phyloP scores from a whole-genome alignment of 75 land plant species.

The Cunninghamia lanceolata region DNA sequence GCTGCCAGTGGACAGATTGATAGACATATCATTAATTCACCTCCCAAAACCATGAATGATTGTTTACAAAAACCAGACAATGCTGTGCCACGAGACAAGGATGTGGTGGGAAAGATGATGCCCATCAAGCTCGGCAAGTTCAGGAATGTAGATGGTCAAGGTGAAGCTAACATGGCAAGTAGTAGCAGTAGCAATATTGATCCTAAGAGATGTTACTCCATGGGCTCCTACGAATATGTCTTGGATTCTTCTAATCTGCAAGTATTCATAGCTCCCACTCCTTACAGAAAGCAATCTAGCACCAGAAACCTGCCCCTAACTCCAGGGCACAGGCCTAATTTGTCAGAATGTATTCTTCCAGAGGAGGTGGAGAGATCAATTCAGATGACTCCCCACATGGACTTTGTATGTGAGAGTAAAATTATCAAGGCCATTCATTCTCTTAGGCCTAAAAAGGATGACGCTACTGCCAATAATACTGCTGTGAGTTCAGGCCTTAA shows the following conservation, averaged over 20 bases:
- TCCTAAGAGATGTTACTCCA: constrained; percentile 53
- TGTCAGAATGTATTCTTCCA: constrained; percentile 43
- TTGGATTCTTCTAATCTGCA: constrained; percentile 35
- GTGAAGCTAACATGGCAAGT: neutral
- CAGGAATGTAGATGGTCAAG: constrained; percentile 18
- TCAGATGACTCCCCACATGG: constrained; percentile 12
- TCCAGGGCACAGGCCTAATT: constrained; percentile 45
- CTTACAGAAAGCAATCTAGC: constrained; percentile 34
- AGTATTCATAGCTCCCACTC: constrained; percentile 60
- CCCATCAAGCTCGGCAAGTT: constrained; percentile 67
- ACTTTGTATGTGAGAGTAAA: constrained; percentile 11
- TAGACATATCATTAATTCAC: neutral
- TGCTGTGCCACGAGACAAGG: constrained; percentile 30
- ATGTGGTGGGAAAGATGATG: constrained; percentile 38
- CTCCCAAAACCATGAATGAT: neutral
- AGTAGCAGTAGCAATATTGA: constrained; percentile 23
- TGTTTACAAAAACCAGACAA: constrained; percentile 24
- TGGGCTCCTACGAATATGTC: constrained; percentile 64
- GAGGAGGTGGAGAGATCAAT: constrained; percentile 5
- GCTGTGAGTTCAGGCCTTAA: neutral
- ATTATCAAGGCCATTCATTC: constrained; percentile 6
- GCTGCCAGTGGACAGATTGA: constrained; percentile 2
- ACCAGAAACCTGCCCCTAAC: constrained; percentile 22
- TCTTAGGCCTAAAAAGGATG: constrained; percentile 11
- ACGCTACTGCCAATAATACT: neutral